These are phyloP conservation scores for Schizochytrium sp. DNA, from an alignment of 108 stramenopile species.

Conservation along the genomic window DNA sequence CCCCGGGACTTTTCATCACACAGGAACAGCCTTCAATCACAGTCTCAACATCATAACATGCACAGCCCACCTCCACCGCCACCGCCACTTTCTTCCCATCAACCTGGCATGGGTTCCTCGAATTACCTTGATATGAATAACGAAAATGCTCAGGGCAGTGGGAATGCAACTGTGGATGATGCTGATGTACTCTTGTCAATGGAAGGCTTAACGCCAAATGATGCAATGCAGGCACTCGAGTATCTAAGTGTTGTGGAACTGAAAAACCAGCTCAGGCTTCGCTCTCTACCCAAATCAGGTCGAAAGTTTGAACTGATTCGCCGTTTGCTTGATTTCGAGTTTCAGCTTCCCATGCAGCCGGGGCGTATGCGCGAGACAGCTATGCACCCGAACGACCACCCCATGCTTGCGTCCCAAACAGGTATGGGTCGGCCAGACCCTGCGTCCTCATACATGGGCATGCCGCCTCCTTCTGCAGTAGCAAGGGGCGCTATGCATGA, in stretches of 20 bases:
- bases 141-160: slow-evolving; percentile 1
- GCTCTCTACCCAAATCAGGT: neutral
- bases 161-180: neutral
- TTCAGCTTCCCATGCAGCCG: neutral
- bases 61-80: neutral
- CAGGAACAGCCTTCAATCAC: no score
- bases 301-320: slow-evolving; percentile 31
- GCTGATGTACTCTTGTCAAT: neutral
- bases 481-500: neutral
- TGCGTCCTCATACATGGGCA: neutral
- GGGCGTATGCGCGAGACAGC: slow-evolving; percentile 11
- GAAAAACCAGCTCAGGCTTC: slow-evolving; percentile 11
- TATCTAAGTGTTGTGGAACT: slow-evolving; percentile 33
- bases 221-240: slow-evolving; percentile 16
- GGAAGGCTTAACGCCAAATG: neutral
- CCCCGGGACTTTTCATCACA: neutral
- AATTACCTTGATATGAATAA: neutral
- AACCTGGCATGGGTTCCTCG: neutral
- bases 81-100: neutral
- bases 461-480: neutral
- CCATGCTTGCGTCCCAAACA: neutral
- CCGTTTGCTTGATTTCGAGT: slow-evolving; percentile 2
- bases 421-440: neutral
- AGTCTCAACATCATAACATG: neutral
- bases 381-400: slow-evolving; percentile 1